These are phyloP conservation scores for Trichocladium uniseriatum DNA, from an alignment of 495 filamentous ascomycete genomes.

Conservation along the genomic window DNA sequence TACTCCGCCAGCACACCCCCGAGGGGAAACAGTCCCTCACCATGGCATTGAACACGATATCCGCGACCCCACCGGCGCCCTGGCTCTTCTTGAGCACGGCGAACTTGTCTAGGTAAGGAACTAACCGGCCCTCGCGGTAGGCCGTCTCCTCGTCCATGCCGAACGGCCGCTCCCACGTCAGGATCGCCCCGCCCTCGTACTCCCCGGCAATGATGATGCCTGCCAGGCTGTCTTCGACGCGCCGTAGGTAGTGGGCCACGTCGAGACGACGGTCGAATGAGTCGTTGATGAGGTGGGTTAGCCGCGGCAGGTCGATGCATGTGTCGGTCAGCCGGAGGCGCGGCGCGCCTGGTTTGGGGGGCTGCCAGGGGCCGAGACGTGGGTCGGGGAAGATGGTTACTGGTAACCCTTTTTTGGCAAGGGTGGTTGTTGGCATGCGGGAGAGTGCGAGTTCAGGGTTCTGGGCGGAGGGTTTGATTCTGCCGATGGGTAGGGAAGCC, in stretches of 20 bases:
- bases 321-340: slow-evolving; percentile 62
- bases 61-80: slow-evolving; percentile 84
- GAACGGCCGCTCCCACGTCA: slow-evolving; percentile 86
- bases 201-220: slow-evolving; percentile 91
- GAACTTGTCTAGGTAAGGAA: slow-evolving; percentile 97
- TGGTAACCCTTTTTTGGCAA: slow-evolving; percentile 85
- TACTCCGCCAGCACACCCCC: slow-evolving; percentile 73
- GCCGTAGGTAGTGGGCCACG: slow-evolving; percentile 65
- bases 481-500: slow-evolving; percentile 70
- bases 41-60: slow-evolving; percentile 94
- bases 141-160: slow-evolving; percentile 45
- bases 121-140: slow-evolving; percentile 47
- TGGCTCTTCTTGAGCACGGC: slow-evolving; percentile 83
- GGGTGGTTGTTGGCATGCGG: slow-evolving; percentile 52
- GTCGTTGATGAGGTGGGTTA: slow-evolving; percentile 85
- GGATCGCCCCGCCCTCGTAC: slow-evolving; percentile 89
- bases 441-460: not conserved
- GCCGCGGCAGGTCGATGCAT: slow-evolving; percentile 68
- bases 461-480: slow-evolving; percentile 33
- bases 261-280: slow-evolving; percentile 84
- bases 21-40: slow-evolving; percentile 74
- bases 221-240: slow-evolving; percentile 68
- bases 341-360: slow-evolving; percentile 44
- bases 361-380: slow-evolving; percentile 51
- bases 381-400: slow-evolving; percentile 74